Base-by-base conservation (phyloP, 2,329 filamentous ascomycete species). In the Verticillium isaacii region DNA sequence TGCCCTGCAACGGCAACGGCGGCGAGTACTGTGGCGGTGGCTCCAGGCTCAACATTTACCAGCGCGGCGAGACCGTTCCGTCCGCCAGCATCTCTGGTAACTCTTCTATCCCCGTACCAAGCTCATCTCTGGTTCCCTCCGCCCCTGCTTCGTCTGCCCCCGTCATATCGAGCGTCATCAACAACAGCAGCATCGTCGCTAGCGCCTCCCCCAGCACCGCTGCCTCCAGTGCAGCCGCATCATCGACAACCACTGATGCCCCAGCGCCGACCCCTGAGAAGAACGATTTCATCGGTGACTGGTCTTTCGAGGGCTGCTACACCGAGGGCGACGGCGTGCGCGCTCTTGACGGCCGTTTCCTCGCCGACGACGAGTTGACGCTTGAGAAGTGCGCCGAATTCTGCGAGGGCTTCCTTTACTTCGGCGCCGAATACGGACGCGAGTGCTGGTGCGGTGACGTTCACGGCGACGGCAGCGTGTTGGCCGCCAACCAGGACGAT, bases 381-480 rank as follows among this genome's bases (percentile, higher is more conserved):
- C 72, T 77, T 2, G 73, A 76, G 23, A 64, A 59, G 1, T 75
- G 74, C 36, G 70, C 71, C 0, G 52, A 61, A 1, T 74, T 72
- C 59, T 77, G 75, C 17, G 62, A 66, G 2, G 68, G 66, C 2
- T 72, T 63, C 25, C 65, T 59, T 0, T 76, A 71, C 61, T 76
- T 76, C 56, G 75, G 73, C 0, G 61, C 66, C 3, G 73, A 75
- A 32, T 77, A 77, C 36, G 74, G 71, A 3, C 60, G 73, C 0
- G 74, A 78, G 60, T 78, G 76, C 59, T 78, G 72, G 57, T 78
- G 76, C 34, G 76, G 76, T 0, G 70, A 76, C 25, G 62, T 56
- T 1, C 63, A 77, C 3, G 70, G 69, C 2, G 61, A 64, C 0
- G 72, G 70, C 5, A 71, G 70, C 23, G 63, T 65, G 17, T 65